Conservation (phyloP, 805 yeast genomes). For the Kuraishia ogatae region DNA sequence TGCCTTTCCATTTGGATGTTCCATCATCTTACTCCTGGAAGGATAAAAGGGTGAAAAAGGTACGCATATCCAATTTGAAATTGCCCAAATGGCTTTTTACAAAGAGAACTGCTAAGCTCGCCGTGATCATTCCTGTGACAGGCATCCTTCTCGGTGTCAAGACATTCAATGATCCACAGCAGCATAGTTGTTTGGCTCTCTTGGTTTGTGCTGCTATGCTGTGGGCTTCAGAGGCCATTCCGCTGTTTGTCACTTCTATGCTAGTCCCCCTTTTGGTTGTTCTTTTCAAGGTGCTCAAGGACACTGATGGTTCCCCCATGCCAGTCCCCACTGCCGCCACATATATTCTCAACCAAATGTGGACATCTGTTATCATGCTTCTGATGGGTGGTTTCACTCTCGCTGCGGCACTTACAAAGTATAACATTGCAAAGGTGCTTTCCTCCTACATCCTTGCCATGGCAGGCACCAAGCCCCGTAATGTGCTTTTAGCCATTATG, state of each 20-base stretch:
- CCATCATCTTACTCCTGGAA: constrained; percentile 11
- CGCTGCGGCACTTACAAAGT: constrained; percentile 47
- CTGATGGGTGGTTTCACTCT: constrained; percentile 46
- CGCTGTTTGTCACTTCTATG: constrained; percentile 39
- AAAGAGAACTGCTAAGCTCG: constrained; percentile 38
- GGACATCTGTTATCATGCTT: constrained; percentile 44
- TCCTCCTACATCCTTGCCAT: constrained; percentile 38
- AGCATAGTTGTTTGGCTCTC: constrained; percentile 58
- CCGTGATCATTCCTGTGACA: constrained; percentile 41
- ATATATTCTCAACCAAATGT: constrained; percentile 39
- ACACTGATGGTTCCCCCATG: constrained; percentile 37
- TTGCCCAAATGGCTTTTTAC: constrained; percentile 42
- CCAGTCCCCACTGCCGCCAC: constrained; percentile 30
- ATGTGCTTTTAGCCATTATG: constrained; percentile 40
- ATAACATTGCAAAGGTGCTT: constrained; percentile 40
- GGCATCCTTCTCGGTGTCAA: constrained; percentile 46
- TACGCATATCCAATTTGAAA: constrained; percentile 19
- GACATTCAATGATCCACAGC: constrained; percentile 52
- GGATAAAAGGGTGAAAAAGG: constrained; percentile 1
- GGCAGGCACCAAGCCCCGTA: constrained; percentile 44
- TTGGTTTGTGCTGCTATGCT: constrained; percentile 45
- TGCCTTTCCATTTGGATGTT: constrained; percentile 21
- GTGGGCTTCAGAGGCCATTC: constrained; percentile 46
- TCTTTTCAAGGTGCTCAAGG: constrained; percentile 39
- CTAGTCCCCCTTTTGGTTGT: constrained; percentile 39